Conservation (phyloP, 768 basidiomycete genomes). For the Gymnopilus dilepis region DNA sequence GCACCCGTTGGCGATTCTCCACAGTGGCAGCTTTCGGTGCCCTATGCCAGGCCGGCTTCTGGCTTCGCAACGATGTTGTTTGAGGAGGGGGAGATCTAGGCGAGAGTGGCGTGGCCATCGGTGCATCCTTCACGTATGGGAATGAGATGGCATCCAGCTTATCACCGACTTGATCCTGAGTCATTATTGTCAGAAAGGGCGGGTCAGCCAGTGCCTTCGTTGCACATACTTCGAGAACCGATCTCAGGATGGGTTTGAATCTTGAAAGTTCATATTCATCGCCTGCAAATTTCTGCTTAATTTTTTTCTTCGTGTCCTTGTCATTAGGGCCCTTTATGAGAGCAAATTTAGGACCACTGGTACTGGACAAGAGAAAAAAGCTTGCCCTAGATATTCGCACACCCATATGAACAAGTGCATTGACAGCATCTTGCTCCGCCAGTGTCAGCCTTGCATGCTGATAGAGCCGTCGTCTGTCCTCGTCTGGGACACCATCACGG, state of each 20-base stretch:
- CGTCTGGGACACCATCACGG: conserved; percentile 98
- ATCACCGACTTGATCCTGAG: conserved; percentile 80
- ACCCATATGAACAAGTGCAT: conserved; percentile 83
- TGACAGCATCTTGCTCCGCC: conserved; percentile 92
- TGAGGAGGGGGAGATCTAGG: conserved; percentile 59
- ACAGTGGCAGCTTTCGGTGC: conserved; percentile 57
- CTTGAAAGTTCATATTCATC: conserved; percentile 97
- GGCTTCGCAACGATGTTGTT: conserved; percentile 82
- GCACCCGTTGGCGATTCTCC: conserved; percentile 73
- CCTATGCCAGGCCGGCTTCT: conserved; percentile 89
- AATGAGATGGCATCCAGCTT: conserved; percentile 81
- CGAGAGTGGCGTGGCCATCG: conserved; percentile 52
- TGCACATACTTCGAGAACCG: conserved; percentile 76
- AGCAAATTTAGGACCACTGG: not conserved
- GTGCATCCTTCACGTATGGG: conserved; percentile 89
- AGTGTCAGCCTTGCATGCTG: conserved; percentile 91
- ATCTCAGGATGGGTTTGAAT: conserved; percentile 82
- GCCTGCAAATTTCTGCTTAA: conserved; percentile 82
- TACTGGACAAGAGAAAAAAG: not conserved
- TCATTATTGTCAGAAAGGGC: not conserved
- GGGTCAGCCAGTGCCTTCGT: not conserved
- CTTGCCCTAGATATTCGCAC: conserved; percentile 83
- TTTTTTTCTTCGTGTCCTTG: conserved; percentile 77
- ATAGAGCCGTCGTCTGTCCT: conserved; percentile 91
- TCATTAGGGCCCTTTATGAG: conserved; percentile 67